phyloP scores from a whole-genome alignment of 345 rosid genomes.

The Cardamine chenopodiifolia region DNA sequence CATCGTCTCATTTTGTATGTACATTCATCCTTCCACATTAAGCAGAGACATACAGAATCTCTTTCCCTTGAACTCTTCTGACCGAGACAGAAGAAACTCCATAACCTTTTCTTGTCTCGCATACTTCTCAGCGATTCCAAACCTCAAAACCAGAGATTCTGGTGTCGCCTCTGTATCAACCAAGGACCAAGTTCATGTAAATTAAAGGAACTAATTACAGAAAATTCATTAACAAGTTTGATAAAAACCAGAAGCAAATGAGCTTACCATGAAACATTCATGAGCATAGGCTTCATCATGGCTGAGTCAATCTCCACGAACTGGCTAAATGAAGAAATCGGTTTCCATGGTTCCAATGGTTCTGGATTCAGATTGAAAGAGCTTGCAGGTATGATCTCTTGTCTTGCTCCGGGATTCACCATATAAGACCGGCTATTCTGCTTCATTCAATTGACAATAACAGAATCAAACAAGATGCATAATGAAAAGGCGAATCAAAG shows the following conservation, averaged over 20 bases:
- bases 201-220: background rate
- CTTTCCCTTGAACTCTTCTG: constrained; percentile 52
- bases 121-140: constrained; percentile 34
- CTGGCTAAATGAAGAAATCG: constrained; percentile 41
- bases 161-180: constrained; percentile 47
- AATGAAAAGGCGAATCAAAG: background rate
- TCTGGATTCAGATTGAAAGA: constrained; percentile 47
- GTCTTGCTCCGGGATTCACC: constrained; percentile 47
- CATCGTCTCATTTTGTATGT: constrained; percentile 12
- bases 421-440: constrained; percentile 57
- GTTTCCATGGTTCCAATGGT: constrained; percentile 55
- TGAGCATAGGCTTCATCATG: constrained; percentile 47
- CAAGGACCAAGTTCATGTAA: constrained; percentile 19
- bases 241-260: background rate
- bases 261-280: constrained; percentile 64
- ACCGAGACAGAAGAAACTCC: constrained; percentile 56
- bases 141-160: constrained; percentile 28
- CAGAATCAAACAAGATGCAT: constrained; percentile 13
- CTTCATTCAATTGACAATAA: constrained; percentile 16
- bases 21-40: constrained; percentile 37
- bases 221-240: background rate
- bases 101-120: constrained; percentile 56
- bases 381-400: constrained; percentile 51
- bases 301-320: constrained; percentile 51
- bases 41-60: constrained; percentile 54